Conservation (phyloP, 2,329 filamentous ascomycete genomes). For the Trichophyton schoenleinii region DNA sequence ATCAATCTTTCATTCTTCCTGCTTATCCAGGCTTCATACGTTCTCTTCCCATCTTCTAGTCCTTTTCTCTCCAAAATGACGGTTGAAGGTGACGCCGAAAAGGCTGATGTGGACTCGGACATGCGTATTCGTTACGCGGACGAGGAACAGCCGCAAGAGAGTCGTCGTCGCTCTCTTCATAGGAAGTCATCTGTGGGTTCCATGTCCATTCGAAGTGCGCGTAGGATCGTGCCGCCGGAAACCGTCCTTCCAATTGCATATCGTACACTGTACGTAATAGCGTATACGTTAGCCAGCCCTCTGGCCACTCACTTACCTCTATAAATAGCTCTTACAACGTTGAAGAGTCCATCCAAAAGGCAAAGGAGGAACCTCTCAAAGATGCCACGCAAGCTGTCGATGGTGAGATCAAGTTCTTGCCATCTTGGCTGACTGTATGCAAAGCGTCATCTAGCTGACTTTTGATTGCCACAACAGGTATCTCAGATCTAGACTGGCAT, state of each 20-base stretch:
- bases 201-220: conserved; percentile 10
- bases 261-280: conserved; percentile 9
- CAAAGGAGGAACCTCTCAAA: not conserved
- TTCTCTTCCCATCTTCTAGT: not conserved
- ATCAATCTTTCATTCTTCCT: not conserved
- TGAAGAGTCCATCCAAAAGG: conserved; percentile 9
- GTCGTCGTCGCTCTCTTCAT: conserved; percentile 6
- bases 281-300: not conserved
- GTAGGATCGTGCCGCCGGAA: conserved; percentile 11
- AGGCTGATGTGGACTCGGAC: not conserved
- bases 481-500: conserved; percentile 56
- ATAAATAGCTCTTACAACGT: conserved; percentile 11
- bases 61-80: not conserved
- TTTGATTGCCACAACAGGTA: conserved; percentile 30
- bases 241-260: conserved; percentile 12
- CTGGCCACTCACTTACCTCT: not conserved
- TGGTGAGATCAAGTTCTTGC: not conserved
- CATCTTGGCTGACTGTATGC: not conserved
- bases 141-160: conserved; percentile 4
- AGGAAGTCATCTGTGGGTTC: conserved; percentile 10
- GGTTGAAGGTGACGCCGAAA: conserved; percentile 6
- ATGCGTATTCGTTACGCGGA: conserved; percentile 10
- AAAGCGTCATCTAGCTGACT: not conserved
- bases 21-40: not conserved
- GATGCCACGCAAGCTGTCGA: not conserved